These are phyloP conservation scores for Fusarium newnesense DNA, from an alignment of 2,329 filamentous ascomycete species.

Conservation along the genomic window DNA sequence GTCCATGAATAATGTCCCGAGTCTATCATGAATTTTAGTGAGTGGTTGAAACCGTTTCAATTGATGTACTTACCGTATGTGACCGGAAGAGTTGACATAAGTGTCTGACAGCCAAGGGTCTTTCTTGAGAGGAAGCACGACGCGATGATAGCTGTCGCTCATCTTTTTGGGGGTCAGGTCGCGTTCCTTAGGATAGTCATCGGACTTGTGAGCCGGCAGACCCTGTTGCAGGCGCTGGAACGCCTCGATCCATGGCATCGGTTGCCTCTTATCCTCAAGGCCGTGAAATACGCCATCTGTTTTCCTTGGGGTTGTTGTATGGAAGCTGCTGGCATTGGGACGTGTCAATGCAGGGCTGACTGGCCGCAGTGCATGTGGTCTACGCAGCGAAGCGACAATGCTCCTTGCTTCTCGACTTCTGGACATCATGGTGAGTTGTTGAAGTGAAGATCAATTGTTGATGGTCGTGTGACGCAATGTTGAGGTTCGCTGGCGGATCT, in stretches of 20 bases:
- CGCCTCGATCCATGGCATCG: slow-evolving; percentile 46
- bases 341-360: neutral
- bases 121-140: slow-evolving; percentile 70
- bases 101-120: slow-evolving; percentile 83
- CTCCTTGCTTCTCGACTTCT: slow-evolving; percentile 8
- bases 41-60: no score
- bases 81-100: slow-evolving; percentile 80
- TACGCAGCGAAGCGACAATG: slow-evolving; percentile 6
- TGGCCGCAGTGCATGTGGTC: neutral
- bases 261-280: slow-evolving; percentile 40
- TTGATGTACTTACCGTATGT: slow-evolving; percentile 62
- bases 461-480: slow-evolving; percentile 20
- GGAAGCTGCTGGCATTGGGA: slow-evolving; percentile 12
- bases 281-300: slow-evolving; percentile 47
- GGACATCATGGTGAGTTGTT: slow-evolving; percentile 20
- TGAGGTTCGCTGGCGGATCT: neutral
- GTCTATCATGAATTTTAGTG: slow-evolving; percentile 32
- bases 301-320: slow-evolving; percentile 21
- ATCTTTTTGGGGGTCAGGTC: slow-evolving; percentile 45
- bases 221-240: slow-evolving; percentile 38
- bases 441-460: neutral
- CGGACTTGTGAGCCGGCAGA: slow-evolving; percentile 9
- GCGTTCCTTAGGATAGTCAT: slow-evolving; percentile 32
- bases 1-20: slow-evolving; percentile 83
- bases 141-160: slow-evolving; percentile 47